These are phyloP conservation scores for Colletotrichum sp. DNA, from an alignment of 2,329 filamentous ascomycete species.

Conservation along the genomic window DNA sequence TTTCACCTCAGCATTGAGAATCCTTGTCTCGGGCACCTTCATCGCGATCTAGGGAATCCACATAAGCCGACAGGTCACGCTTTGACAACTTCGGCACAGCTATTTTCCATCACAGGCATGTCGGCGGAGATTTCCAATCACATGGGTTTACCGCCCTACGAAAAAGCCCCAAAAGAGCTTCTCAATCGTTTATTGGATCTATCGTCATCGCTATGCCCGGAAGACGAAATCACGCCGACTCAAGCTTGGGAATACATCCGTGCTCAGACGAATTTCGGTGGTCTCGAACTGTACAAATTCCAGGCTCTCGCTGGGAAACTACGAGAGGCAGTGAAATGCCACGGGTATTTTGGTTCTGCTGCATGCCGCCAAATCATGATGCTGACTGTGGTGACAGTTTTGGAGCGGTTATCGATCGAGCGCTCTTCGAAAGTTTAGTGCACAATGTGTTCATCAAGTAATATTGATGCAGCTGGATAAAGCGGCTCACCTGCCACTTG, in stretches of 20 bases:
- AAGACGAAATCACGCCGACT: slow-evolving; percentile 42
- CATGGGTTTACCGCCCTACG: not conserved
- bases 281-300: slow-evolving; percentile 30
- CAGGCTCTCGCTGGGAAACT: slow-evolving; percentile 30
- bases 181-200: slow-evolving; percentile 28
- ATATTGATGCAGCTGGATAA: not conserved
- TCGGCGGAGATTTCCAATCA: not conserved
- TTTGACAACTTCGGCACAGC: slow-evolving; percentile 28
- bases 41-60: slow-evolving; percentile 28
- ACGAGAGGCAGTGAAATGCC: slow-evolving; percentile 37
- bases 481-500: not conserved
- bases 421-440: not conserved
- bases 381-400: not conserved
- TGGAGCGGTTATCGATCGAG: slow-evolving; percentile 1
- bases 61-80: slow-evolving; percentile 30
- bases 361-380: not conserved
- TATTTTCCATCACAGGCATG: not conserved
- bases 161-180: slow-evolving; percentile 22
- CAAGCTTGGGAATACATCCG: slow-evolving; percentile 42
- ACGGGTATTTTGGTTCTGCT: slow-evolving; percentile 28
- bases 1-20: slow-evolving; percentile 27
- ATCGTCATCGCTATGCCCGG: slow-evolving; percentile 28
- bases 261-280: slow-evolving; percentile 33
- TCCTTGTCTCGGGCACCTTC: slow-evolving; percentile 31
- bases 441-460: not conserved